A percentile compares a stretch with the other conserved stretches of the same genome.
Evolutionary conservation across 371 early-diverging fungal genomes (phyloP).

Genomic region (Mucor piriformis): DNA sequence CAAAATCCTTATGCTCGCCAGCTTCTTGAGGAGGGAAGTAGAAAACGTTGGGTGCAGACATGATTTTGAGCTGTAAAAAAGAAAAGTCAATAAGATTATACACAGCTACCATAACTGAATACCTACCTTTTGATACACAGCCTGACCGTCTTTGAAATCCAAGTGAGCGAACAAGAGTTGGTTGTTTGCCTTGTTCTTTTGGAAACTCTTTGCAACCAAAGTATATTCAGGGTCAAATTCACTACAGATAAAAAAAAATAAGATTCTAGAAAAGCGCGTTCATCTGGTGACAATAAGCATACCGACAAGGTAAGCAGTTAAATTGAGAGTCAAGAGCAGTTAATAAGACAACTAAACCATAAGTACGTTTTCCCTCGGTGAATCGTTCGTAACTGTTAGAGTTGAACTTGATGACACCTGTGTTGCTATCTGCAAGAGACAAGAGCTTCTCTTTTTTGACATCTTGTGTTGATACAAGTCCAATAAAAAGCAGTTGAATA

Average conservation of each 20-base stretch:
- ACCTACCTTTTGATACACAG: constrained; percentile 73
- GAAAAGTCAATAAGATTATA: not conserved
- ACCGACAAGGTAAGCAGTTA: constrained; percentile 80
- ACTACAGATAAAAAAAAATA: constrained; percentile 42
- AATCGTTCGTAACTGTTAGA: constrained; percentile 62
- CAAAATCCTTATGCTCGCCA: constrained; percentile 37
- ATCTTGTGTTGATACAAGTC: constrained; percentile 26
- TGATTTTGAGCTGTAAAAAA: constrained; percentile 50
- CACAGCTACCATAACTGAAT: not conserved
- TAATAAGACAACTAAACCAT: constrained; percentile 73
- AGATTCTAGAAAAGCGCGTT: constrained; percentile 10
- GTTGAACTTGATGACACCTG: constrained; percentile 64
- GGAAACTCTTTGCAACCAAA: constrained; percentile 65
- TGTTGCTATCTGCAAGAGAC: constrained; percentile 45
- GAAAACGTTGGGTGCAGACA: constrained; percentile 72
- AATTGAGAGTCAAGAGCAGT: constrained; percentile 74
- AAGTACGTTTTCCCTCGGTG: constrained; percentile 77
- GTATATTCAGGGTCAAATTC: constrained; percentile 76
- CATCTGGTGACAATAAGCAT: constrained; percentile 14
- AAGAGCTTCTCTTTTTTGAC: constrained; percentile 38
- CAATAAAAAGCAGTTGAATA: constrained; percentile 15
- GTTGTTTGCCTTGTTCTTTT: constrained; percentile 48
- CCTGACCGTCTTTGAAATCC: constrained; percentile 75
- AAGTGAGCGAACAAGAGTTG: constrained; percentile 71
- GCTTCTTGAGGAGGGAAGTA: constrained; percentile 77